phyloP scores from a whole-genome alignment of 2,329 filamentous ascomycete genomes.

The Aspergillus novoparasiticus region DNA sequence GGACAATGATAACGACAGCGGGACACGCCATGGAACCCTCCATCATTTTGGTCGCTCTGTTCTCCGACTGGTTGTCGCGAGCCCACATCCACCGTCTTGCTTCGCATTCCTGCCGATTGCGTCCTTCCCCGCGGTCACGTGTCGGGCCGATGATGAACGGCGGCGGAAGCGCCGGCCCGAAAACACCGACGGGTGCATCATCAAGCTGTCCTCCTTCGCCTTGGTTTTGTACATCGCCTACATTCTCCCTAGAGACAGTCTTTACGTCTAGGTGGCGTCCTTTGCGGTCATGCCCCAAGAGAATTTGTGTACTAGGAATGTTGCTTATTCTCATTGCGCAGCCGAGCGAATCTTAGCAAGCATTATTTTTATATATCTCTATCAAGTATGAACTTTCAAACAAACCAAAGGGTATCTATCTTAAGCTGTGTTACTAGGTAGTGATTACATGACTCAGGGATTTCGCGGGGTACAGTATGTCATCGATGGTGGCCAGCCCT shows the following conservation, averaged over 20 bases:
- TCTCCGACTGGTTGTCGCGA: slow-evolving; percentile 10
- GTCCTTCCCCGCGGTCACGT: slow-evolving; percentile 24
- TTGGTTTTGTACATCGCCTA: too few relatives aligned
- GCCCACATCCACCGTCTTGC: slow-evolving; percentile 2
- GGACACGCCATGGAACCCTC: neutral
- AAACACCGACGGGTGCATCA: neutral
- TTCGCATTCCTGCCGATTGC: neutral
- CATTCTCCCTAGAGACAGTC: neutral
- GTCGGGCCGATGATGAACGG: slow-evolving; percentile 29
- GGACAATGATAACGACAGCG: slow-evolving; percentile 7
- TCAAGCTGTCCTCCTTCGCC: neutral
- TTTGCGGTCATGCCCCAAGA: neutral
- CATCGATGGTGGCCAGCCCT: neutral
- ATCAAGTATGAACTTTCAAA: neutral
- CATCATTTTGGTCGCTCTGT: neutral
- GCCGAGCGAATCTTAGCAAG: too few relatives aligned
- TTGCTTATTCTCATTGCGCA: neutral
- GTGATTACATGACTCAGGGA: neutral
- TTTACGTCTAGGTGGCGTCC: neutral
- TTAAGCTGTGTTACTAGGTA: neutral
- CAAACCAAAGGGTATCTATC: neutral
- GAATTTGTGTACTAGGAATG: neutral
- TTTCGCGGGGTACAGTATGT: slow-evolving; percentile 10
- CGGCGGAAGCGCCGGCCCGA: slow-evolving; percentile 27
- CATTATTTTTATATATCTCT: neutral